phyloP scores from a whole-genome alignment of 2,329 filamentous ascomycete species.

The Trichoderma atrobrunneum region DNA sequence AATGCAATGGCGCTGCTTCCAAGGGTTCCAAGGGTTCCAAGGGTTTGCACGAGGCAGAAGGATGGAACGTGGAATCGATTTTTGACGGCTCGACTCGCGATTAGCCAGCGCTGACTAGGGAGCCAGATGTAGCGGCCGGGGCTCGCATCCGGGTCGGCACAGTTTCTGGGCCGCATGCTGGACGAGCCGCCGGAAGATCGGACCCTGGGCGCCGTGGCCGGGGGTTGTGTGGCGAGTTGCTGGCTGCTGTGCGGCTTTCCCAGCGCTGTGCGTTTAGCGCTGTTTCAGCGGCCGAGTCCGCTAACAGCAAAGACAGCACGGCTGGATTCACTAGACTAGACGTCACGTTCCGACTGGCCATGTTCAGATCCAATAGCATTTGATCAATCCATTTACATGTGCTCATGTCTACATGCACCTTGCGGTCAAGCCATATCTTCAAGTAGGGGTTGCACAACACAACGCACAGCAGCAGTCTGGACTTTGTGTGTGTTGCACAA shows the following conservation, averaged over 20 bases:
- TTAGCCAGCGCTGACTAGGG: background rate
- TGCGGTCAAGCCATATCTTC: background rate
- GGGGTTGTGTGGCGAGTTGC: background rate
- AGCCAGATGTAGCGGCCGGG: background rate
- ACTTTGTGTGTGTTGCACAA: background rate
- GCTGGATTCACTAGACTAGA: background rate
- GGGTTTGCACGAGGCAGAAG: background rate
- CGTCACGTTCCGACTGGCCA: background rate
- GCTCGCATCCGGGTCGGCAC: slow-evolving; percentile 1
- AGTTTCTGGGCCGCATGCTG: background rate
- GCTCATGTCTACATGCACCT: background rate
- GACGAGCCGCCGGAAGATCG: slow-evolving; percentile 12
- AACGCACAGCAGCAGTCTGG: background rate
- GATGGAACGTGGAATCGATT: background rate
- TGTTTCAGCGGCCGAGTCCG: background rate
- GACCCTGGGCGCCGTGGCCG: slow-evolving; percentile 4
- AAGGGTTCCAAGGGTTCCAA: background rate
- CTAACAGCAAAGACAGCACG: background rate
- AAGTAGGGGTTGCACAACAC: background rate
- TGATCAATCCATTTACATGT: background rate
- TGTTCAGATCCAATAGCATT: background rate
- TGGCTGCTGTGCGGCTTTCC: background rate
- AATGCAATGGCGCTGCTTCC: background rate
- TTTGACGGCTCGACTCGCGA: background rate
- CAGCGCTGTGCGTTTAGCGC: background rate